Evolutionary conservation across 2,329 filamentous ascomycete species (phyloP), one percentile per base, ranked within the genome.

Genomic region (Phyllosticta citriasiana): DNA sequence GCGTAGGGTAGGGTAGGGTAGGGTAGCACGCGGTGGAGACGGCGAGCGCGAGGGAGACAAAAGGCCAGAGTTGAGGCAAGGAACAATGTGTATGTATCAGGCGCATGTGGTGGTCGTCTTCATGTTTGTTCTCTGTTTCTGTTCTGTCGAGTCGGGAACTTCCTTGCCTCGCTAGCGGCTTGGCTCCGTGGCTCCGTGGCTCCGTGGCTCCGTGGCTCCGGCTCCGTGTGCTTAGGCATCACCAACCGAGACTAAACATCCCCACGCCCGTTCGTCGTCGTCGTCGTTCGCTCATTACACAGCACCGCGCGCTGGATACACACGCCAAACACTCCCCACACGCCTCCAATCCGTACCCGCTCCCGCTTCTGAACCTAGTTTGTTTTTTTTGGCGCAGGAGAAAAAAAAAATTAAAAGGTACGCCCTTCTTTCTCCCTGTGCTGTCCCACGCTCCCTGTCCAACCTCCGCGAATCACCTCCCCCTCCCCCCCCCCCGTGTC

Each of bases 371-470:
- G 27, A 30, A 30, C 27, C 27, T 30, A 30, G 27, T 30, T 30
- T 30, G 2, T 5, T 27, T 30, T 30, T 30, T 30, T 30, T 8
- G 3, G 1, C 19, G 19, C 19, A 22, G 19, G 19, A 33, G 10
- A 33, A 33, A 33, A 33, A 7, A 33, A 33, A 33, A 33, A 33
- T 33, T 33, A 40, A 40, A 40, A 40, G 33, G 33, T 40, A 40
- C 33, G 33, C 33, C 33, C 33, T 12, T 16, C 10, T 33, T 33
- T 10, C 59, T 61, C 59, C 59, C 55, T 61, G 59, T 61, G 27
- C 27, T 30, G 58, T 60, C 52, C 35, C 58, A 60, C 56, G 58
- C 58, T 55, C 25, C 53, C 59, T 55, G 57, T 53, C 57, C 57
- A 33, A 30, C 55, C 59, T 53, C 59, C 59, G 52, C 55, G 54